These are phyloP conservation scores for Garcia nutans DNA, from an alignment of 345 rosid species.

Conservation along the genomic window DNA sequence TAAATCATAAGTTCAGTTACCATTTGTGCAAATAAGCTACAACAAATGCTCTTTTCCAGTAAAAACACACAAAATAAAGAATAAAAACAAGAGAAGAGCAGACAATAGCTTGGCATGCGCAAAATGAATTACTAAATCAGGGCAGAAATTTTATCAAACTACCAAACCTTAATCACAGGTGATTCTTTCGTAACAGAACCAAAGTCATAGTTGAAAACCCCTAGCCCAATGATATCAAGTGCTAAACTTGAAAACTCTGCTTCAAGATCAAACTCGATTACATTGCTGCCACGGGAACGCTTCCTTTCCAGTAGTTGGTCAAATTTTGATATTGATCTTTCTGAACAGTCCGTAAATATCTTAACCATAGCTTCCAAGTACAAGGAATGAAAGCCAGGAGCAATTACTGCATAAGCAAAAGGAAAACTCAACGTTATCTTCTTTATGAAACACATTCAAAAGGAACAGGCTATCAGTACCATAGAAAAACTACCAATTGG, in stretches of 20 bases:
- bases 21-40: not conserved
- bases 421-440: not conserved
- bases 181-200: slow-evolving; percentile 94
- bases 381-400: slow-evolving; percentile 82
- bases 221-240: slow-evolving; percentile 92
- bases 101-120: not conserved
- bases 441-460: not conserved
- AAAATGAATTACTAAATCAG: slow-evolving; percentile 3
- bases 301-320: slow-evolving; percentile 64
- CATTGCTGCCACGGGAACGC: slow-evolving; percentile 35
- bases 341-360: slow-evolving; percentile 73
- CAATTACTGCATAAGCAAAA: slow-evolving; percentile 53
- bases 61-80: not conserved
- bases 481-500: not conserved
- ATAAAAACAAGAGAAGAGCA: not conserved
- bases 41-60: not conserved
- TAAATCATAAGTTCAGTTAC: not conserved
- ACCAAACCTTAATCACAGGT: slow-evolving; percentile 82
- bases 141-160: slow-evolving; percentile 31
- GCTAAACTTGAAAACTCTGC: slow-evolving; percentile 95
- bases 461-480: not conserved
- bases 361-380: slow-evolving; percentile 92
- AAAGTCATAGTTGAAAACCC: slow-evolving; percentile 89
- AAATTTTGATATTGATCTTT: slow-evolving; percentile 61
- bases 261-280: slow-evolving; percentile 77